Conservation (phyloP, 345 rosid genomes). For the Eucalyptus camaldulensis region DNA sequence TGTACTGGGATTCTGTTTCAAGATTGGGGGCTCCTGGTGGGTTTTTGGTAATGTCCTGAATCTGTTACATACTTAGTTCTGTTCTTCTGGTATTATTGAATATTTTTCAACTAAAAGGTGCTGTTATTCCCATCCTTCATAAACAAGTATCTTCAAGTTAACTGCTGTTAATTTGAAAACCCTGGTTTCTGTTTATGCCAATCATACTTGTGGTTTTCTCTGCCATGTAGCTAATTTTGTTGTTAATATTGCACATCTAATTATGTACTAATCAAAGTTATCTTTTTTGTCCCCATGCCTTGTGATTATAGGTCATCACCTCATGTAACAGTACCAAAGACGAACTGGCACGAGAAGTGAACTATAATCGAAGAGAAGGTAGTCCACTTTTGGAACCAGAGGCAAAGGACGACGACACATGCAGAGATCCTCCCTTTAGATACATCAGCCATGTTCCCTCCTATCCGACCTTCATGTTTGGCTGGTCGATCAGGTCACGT, state of each 20-base stretch:
- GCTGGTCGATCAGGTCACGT: conserved; percentile 75
- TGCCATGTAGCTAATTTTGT: background rate
- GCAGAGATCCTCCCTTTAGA: conserved; percentile 29
- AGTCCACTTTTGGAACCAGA: conserved; percentile 14
- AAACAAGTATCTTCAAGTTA: background rate
- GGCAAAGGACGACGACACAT: conserved; percentile 25
- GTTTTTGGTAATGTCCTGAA: conserved; percentile 34
- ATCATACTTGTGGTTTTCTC: background rate
- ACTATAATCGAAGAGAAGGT: conserved; percentile 36
- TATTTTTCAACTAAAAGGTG: background rate
- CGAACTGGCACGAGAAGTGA: conserved; percentile 71
- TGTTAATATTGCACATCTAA: background rate
- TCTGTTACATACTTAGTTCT: background rate
- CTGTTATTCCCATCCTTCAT: background rate
- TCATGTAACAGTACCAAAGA: conserved; percentile 83
- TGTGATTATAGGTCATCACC: conserved; percentile 51
- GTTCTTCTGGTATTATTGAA: background rate
- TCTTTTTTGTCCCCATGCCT: background rate
- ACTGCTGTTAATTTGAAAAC: background rate
- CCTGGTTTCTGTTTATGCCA: background rate
- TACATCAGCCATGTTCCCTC: conserved; percentile 74
- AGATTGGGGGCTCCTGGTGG: conserved; percentile 78
- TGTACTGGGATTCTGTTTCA: conserved; percentile 88
- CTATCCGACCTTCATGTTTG: conserved; percentile 81
- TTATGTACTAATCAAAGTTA: background rate